phyloP scores from a whole-genome alignment of 192 early-diverging fungal genomes.

The Powellomyces hirtus region DNA sequence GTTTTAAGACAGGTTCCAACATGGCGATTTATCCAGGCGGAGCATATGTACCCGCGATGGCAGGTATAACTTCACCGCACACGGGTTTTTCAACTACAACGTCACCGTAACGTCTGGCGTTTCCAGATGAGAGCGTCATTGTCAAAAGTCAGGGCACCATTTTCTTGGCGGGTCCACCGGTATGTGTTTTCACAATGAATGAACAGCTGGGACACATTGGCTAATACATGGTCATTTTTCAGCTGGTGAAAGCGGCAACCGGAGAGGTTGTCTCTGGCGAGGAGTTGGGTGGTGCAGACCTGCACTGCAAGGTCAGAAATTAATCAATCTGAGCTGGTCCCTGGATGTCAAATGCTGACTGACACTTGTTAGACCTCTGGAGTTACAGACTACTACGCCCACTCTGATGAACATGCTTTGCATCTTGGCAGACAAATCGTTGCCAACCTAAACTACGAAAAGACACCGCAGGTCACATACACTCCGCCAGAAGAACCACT shows the following conservation, averaged over 20 bases:
- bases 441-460: constrained; percentile 79
- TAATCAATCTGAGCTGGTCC: neutral
- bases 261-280: constrained; percentile 92
- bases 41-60: constrained; percentile 98
- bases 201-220: neutral
- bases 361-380: constrained; percentile 78
- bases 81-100: no score
- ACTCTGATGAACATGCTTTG: constrained; percentile 85
- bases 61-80: no score
- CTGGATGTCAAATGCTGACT: neutral
- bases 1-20: no score
- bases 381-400: constrained; percentile 91
- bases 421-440: constrained; percentile 79
- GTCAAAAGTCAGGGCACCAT: constrained; percentile 94
- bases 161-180: constrained; percentile 91
- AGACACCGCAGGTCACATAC: constrained; percentile 49
- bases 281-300: constrained; percentile 91
- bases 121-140: constrained; percentile 94
- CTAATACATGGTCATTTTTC: neutral
- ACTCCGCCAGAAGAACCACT: constrained; percentile 68
- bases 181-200: constrained; percentile 1
- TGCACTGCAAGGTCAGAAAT: constrained; percentile 75
- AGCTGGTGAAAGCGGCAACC: constrained; percentile 90
- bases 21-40: constrained; percentile 58
- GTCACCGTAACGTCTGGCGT: neutral